A percentile compares a stretch with the other conserved stretches of the same genome.
Conservation (phyloP, 1,284 basidiomycete genomes). For the Leccinum solheimii region DNA sequence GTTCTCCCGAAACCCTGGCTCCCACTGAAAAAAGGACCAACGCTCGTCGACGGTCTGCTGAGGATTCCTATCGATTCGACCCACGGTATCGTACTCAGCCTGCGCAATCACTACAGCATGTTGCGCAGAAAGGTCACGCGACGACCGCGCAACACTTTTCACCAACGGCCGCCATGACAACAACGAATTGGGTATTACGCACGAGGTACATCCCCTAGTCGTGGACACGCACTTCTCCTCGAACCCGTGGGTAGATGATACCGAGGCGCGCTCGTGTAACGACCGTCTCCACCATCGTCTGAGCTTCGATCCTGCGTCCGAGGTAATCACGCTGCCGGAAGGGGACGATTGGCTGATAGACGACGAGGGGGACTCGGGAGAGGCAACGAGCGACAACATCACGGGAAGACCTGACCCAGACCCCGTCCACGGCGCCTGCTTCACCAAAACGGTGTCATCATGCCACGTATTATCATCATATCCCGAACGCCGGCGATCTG, state of each 20-base stretch:
- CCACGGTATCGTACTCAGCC: slow-evolving; percentile 72
- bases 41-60: slow-evolving; percentile 46
- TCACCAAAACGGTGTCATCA: slow-evolving; percentile 34
- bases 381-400: slow-evolving; percentile 20
- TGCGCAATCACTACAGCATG: slow-evolving; percentile 65
- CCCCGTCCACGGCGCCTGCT: slow-evolving; percentile 7
- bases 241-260: slow-evolving; percentile 59
- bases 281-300: slow-evolving; percentile 52
- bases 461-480: slow-evolving; percentile 35
- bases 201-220: slow-evolving; percentile 15
- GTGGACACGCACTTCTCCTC: slow-evolving; percentile 22
- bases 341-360: slow-evolving; percentile 67
- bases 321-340: slow-evolving; percentile 82
- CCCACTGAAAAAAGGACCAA: slow-evolving; percentile 78
- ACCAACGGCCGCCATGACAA: slow-evolving; percentile 12
- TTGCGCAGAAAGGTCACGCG: slow-evolving; percentile 39
- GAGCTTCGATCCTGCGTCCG: slow-evolving; percentile 77
- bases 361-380: slow-evolving; percentile 35
- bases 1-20: slow-evolving; percentile 90
- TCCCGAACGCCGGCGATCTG: slow-evolving; percentile 32
- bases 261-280: slow-evolving; percentile 22
- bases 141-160: slow-evolving; percentile 10
- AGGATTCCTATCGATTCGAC: slow-evolving; percentile 42
- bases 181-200: slow-evolving; percentile 1
- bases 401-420: slow-evolving; percentile 24